Evolutionary conservation across 352 stramenopile genomes (phyloP).

Genomic region (Globisporangium barbulae): DNA sequence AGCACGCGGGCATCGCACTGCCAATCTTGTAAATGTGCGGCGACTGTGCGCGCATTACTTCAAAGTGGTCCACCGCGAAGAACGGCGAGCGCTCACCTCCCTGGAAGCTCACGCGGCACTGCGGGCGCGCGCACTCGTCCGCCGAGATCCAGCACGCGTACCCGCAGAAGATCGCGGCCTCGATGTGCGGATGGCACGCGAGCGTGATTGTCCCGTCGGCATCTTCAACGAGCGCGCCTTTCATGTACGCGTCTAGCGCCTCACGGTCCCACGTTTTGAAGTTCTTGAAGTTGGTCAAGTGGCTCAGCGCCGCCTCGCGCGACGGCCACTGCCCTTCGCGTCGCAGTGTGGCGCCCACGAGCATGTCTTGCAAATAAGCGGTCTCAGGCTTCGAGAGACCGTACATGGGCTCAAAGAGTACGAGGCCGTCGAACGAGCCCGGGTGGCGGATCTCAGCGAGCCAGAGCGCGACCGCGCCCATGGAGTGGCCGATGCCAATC

Average conservation of each 20-base stretch:
- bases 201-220: constrained; percentile 24
- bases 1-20: constrained; percentile 25
- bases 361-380: constrained; percentile 25
- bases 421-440: constrained; percentile 37
- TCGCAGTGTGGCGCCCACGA: constrained; percentile 30
- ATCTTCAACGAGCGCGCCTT: constrained; percentile 29
- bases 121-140: constrained; percentile 26
- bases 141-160: constrained; percentile 25
- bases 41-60: constrained; percentile 15
- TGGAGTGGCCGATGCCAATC: constrained; percentile 52
- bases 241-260: constrained; percentile 26
- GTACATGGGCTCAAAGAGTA: constrained; percentile 46
- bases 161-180: constrained; percentile 38
- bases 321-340: constrained; percentile 29
- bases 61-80: constrained; percentile 27
- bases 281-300: constrained; percentile 34
- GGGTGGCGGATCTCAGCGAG: constrained; percentile 31
- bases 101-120: constrained; percentile 35
- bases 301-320: constrained; percentile 20
- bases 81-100: constrained; percentile 28
- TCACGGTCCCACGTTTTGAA: constrained; percentile 38
- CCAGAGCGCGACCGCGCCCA: constrained; percentile 38
- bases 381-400: constrained; percentile 13
- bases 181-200: constrained; percentile 34
- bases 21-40: constrained; percentile 32